Base-by-base conservation (phyloP, 2,329 filamentous ascomycete species). In the Epichloe glyceriae region DNA sequence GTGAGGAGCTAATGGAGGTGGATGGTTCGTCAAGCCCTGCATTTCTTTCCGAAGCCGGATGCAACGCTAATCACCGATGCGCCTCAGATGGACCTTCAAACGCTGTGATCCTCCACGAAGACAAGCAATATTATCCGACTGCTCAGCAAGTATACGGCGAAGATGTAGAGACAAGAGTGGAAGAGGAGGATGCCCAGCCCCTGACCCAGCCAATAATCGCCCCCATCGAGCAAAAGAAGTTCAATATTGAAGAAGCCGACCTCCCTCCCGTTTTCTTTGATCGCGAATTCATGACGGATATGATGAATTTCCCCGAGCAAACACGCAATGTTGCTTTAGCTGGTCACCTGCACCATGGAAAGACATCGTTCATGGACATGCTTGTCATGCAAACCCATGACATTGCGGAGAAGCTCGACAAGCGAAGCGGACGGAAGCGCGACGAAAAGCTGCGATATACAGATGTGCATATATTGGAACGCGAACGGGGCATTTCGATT, bases 61-160 rank as follows among this genome's bases (percentile, higher is more conserved):
- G 19, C 17, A 20, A 17, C 3, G 38, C 46, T 54, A 30, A 55
- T 43, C 1, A 20, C n/a, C 14, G 37, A 41, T 52, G 46, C 34
- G 43, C 47, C 48, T 54, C 57, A 79, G 81, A 88, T 66, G 89
- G 86, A 14, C 87, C 91, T 3, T 96, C 90, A 5, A 98, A 97
- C 67, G 91, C 93, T 48, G 89, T 98, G n/a, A 79, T 98, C 52
- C 79, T 98, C 44, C 93, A 98, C 70, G 93, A 98, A 74, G 93
- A 98, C 72, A 98, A 98, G 69, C 93, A 97, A 66, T 98, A 98
- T 69, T 98, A 98, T 65, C 93, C 93, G 33, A 95, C 90, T n/a
- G 93, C 93, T 51, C 84, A 91, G 64, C 93, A 98, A 67, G 83
- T 95, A 41, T 98, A 97, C 65, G 93, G 93, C 49, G 78, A 83